Base-by-base conservation (phyloP, 2,329 filamentous ascomycete genomes). In the Tolypocladium endophyticum region DNA sequence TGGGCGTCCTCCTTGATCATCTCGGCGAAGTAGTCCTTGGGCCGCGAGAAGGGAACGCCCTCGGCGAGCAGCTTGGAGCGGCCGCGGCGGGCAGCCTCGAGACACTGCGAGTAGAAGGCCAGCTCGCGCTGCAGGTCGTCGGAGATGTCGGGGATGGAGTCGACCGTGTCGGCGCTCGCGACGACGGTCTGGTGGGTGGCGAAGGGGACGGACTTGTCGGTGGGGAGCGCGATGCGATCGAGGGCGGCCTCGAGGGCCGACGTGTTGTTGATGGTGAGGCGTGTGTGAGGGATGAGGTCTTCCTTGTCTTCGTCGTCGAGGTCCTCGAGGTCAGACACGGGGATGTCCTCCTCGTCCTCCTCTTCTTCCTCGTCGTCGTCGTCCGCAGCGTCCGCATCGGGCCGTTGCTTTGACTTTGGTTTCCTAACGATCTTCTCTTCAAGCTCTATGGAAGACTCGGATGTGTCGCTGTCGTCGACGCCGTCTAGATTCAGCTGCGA, bases 1-100 rank as follows among this genome's bases (percentile, higher is more conserved):
- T 97, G 94, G 69, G 95, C 93, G 72, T 99, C 94, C 69, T 88
- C 90, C 84, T 97, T 97, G 69, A 97, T 87, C 92, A 97, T 99
- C 81, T 99, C 94, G 53, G 94, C 94, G 69, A 99, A 99, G 78
- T 96, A 99, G 77, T 99, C 94, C 59, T 85, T 87, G 4, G 94
- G 94, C 12, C 94, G 84, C 35, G 90, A 88, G 76, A 99, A 99
- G 8, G 89, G 84, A 0, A 93, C 82, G 11, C 88, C 88, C 74
- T 97, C 93, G 64, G 88, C 87, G 70, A 89, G 88, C 30, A 99
- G 81, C 62, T 87, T 78, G n/a, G 78, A 73, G 59, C 93, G 88
- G 2, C 85, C 94, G 61, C 84, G 77, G 64, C 87, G 84, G 4
- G 88, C 91, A 1, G 91, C 91, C 41, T 89, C 86, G 45, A 96